Conservation (phyloP, 805 yeast genomes). For the Sugiyamaella qingdaonensis region DNA sequence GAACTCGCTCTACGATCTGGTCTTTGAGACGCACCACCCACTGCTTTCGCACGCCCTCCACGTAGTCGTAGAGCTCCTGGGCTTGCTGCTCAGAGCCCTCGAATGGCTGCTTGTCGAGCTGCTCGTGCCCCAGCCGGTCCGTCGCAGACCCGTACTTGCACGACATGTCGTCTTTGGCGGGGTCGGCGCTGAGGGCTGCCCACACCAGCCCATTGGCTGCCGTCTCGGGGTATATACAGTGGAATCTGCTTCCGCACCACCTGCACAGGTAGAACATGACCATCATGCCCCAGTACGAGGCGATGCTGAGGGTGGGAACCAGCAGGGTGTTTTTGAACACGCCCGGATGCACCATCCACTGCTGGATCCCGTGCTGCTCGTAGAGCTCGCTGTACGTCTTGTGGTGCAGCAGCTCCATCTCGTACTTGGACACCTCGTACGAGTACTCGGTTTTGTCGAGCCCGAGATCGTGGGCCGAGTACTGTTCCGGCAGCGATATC, state of each 20-base stretch:
- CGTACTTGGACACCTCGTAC: conserved; percentile 88
- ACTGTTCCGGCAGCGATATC: conserved; percentile 70
- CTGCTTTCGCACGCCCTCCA: conserved; percentile 50
- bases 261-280: conserved; percentile 79
- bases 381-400: conserved; percentile 56
- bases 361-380: conserved; percentile 51
- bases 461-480: conserved; percentile 73
- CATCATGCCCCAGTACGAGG: conserved; percentile 85
- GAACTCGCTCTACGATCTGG: conserved; percentile 55
- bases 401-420: conserved; percentile 76
- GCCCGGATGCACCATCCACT: conserved; percentile 89
- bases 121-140: conserved; percentile 59
- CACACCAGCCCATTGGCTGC: conserved; percentile 87
- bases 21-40: conserved; percentile 75
- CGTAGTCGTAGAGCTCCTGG: conserved; percentile 59
- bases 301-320: conserved; percentile 64
- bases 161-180: conserved; percentile 44
- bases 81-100: conserved; percentile 43
- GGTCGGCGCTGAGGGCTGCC: conserved; percentile 53
- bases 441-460: conserved; percentile 58
- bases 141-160: conserved; percentile 73
- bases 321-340: conserved; percentile 83
- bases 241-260: conserved; percentile 79
- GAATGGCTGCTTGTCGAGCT: conserved; percentile 42
- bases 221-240: conserved; percentile 78